Conservation (phyloP, 148 eudicot genomes). For the Dianthus caryophyllus region DNA sequence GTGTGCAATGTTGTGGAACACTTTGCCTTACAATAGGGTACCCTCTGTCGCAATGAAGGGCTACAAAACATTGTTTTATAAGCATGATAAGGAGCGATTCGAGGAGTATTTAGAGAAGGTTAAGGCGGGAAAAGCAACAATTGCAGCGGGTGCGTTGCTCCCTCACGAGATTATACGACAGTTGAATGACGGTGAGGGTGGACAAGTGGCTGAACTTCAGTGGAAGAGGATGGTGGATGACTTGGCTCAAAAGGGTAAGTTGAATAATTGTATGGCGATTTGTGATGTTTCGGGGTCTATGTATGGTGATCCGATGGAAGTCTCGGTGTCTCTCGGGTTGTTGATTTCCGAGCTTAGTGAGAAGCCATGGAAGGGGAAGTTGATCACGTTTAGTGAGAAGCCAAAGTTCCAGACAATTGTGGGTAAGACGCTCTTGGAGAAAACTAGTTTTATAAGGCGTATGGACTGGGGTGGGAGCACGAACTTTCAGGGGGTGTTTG, state of each 20-base stretch:
- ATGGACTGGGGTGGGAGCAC: slow-evolving; percentile 22
- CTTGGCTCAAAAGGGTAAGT: slow-evolving; percentile 30
- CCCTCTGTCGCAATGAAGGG: slow-evolving; percentile 48
- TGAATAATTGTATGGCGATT: slow-evolving; percentile 38
- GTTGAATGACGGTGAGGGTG: slow-evolving; percentile 22
- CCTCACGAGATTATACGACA: slow-evolving; percentile 41
- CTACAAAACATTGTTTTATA: slow-evolving; percentile 23
- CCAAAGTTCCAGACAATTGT: slow-evolving; percentile 1
- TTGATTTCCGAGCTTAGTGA: slow-evolving; percentile 17
- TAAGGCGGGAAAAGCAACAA: slow-evolving; percentile 37
- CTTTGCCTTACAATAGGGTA: slow-evolving; percentile 35
- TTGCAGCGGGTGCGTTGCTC: slow-evolving; percentile 52
- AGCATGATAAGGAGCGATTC: slow-evolving; percentile 35
- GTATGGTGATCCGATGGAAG: slow-evolving; percentile 38
- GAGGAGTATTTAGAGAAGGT: slow-evolving; percentile 36
- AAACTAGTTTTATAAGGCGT: not conserved
- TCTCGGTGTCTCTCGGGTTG: slow-evolving; percentile 33
- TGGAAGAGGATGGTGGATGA: slow-evolving; percentile 55
- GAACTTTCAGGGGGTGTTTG: slow-evolving; percentile 42
- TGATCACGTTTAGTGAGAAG: not conserved
- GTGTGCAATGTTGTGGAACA: slow-evolving; percentile 35
- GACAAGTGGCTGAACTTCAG: slow-evolving; percentile 40
- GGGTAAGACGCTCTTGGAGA: not conserved
- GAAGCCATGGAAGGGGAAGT: slow-evolving; percentile 18
- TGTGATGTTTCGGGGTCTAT: slow-evolving; percentile 38